Evolutionary conservation across 2,329 filamentous ascomycete species (phyloP), one percentile per base, ranked within the genome.

Genomic region (Nigrospora oryzae): DNA sequence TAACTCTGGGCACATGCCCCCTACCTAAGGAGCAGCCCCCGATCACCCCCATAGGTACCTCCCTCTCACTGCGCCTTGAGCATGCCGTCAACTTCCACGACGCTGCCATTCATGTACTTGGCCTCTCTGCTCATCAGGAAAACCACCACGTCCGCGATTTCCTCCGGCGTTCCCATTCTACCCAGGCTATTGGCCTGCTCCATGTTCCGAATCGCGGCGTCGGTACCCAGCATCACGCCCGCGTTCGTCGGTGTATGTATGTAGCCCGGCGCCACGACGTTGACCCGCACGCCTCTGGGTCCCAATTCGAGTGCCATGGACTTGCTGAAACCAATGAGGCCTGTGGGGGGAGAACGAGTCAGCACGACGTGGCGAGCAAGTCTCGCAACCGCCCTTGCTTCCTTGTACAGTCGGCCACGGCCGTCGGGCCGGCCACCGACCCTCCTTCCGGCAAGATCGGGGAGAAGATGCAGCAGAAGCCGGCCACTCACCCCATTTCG

Each of bases 51-150:
- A n/a, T n/a, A n/a, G n/a, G n/a, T n/a, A n/a, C n/a, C 23, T 28
- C 23, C 10, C 3, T 15, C 15, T 14, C 19, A 31, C 23, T 32
- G 15, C 14, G 16, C 10, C 16, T 39, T 53, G 31, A 55, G 17
- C 53, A 55, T 55, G 8, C 74, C 74, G 56, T 72, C 69, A 40
- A 74, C 61, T 52, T 76, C 56, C 42, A 73, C 65, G 14, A 74
- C 63, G 44, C 62, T 68, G 1, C 77, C 77, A 56, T 79, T 79
- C 42, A 73, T 63, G 57, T 78, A 80, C 12, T 64, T 65, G 2
- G 72, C 73, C 6, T 67, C 68, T 36, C 69, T 71, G 3, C 69
- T 67, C 11, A 74, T 67, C 43, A 79, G 57, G 48, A 74, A 79
- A 34, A 76, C 46, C 2, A 74, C 63, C 14, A 73, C 60, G 13